These are phyloP conservation scores for Diplocarpon rosae DNA, from an alignment of 2,329 filamentous ascomycete genomes.

Conservation along the genomic window DNA sequence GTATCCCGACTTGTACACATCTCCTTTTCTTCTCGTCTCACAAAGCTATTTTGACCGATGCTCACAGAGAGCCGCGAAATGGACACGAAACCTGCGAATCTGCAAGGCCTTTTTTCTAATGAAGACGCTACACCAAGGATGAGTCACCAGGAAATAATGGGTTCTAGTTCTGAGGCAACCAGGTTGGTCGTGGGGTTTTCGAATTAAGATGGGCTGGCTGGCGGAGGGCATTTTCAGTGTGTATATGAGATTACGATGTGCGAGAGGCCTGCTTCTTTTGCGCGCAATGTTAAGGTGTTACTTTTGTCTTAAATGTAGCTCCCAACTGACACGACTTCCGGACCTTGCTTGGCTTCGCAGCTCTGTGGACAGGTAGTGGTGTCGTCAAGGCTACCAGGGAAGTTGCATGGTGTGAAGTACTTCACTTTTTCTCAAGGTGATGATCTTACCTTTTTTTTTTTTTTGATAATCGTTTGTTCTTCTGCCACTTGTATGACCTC, in stretches of 20 bases:
- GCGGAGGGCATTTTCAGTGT: slow-evolving; percentile 16
- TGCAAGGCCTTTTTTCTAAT: too few species aligned
- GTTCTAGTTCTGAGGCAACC: slow-evolving; percentile 6
- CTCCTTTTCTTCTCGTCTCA: slow-evolving; percentile 13
- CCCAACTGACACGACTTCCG: slow-evolving; percentile 2
- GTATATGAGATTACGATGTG: slow-evolving; percentile 24
- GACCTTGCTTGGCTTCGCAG: slow-evolving; percentile 5
- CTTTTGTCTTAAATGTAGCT: slow-evolving; percentile 14
- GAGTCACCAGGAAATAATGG: slow-evolving; percentile 8
- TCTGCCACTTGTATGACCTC: slow-evolving; percentile 6
- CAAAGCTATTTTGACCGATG: slow-evolving; percentile 15
- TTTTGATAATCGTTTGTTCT: slow-evolving; percentile 12
- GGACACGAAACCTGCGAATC: slow-evolving; percentile 8
- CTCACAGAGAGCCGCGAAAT: slow-evolving; percentile 11
- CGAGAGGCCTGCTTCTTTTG: slow-evolving; percentile 11
- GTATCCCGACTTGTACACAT: slow-evolving; percentile 20
- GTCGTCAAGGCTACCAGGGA: neutral
- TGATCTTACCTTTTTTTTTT: slow-evolving; percentile 4
- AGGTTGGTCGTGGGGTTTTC: neutral
- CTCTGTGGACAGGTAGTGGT: neutral
- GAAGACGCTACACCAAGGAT: slow-evolving; percentile 10
- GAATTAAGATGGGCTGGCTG: slow-evolving; percentile 1
- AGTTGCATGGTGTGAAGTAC: neutral
- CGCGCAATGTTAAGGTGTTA: slow-evolving; percentile 14
- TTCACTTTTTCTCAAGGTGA: neutral